Conservation (phyloP, 73 alveolate species). For the Paramecium primaurelia region DNA sequence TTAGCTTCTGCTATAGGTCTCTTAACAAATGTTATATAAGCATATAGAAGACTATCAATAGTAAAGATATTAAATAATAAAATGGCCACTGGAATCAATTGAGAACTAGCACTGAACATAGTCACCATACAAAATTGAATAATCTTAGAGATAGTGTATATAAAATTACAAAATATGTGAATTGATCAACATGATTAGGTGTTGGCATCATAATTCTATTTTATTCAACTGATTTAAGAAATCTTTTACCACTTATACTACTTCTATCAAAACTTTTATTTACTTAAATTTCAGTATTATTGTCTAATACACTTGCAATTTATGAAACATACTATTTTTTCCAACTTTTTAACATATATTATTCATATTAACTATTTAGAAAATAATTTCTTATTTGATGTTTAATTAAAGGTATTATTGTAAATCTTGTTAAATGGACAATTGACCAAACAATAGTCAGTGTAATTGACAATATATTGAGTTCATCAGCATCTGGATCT, state of each 20-base stretch:
- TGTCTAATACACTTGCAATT: background rate
- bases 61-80: background rate
- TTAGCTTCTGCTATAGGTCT: background rate
- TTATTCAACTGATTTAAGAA: background rate
- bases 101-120: conserved; percentile 23
- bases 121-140: conserved; percentile 1
- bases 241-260: background rate
- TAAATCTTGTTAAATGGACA: background rate
- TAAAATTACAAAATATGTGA: background rate
- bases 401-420: background rate
- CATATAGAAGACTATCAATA: background rate
- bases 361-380: background rate
- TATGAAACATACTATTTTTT: background rate
- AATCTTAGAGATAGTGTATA: background rate
- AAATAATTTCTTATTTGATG: background rate
- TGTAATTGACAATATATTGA: background rate
- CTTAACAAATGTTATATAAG: background rate
- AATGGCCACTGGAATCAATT: conserved; percentile 1
- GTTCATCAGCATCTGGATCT: background rate
- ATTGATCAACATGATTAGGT: background rate
- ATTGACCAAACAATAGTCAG: background rate
- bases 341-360: background rate
- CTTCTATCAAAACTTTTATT: background rate
- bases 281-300: background rate
- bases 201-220: background rate